phyloP scores from a whole-genome alignment of 768 basidiomycete genomes.

The Termitomyces sp. region DNA sequence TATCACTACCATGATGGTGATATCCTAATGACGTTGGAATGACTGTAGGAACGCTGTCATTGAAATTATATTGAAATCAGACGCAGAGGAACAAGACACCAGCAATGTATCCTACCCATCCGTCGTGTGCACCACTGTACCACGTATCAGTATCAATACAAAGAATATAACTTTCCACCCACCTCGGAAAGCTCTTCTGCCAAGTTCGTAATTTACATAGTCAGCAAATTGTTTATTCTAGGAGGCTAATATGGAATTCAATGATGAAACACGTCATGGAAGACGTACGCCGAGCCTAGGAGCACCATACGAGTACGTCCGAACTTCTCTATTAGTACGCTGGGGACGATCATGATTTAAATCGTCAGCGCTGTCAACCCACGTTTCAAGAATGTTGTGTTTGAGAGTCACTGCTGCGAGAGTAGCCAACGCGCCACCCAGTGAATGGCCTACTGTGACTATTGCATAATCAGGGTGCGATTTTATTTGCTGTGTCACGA shows the following conservation, averaged over 20 bases:
- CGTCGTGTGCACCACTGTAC: slow-evolving; percentile 44
- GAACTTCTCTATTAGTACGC: slow-evolving; percentile 24
- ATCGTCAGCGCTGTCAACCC: slow-evolving; percentile 10
- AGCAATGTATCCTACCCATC: slow-evolving; percentile 32
- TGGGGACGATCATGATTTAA: not conserved
- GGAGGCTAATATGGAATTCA: not conserved
- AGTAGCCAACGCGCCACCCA: slow-evolving; percentile 50
- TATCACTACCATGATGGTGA: slow-evolving; percentile 43
- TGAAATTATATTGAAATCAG: not conserved
- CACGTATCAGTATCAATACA: not conserved
- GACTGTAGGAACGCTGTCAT: slow-evolving; percentile 44
- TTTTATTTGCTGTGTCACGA: slow-evolving; percentile 2
- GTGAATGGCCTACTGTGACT: slow-evolving; percentile 49
- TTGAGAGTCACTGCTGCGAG: slow-evolving; percentile 43
- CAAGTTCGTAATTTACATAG: slow-evolving; percentile 39
- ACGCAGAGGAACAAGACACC: not conserved
- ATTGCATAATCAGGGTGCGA: slow-evolving; percentile 18
- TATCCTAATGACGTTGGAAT: slow-evolving; percentile 46
- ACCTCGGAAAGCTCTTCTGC: slow-evolving; percentile 41
- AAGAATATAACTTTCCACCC: not conserved
- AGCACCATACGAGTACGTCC: slow-evolving; percentile 49
- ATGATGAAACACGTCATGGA: not conserved
- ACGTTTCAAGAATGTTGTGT: slow-evolving; percentile 35
- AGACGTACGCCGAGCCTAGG: slow-evolving; percentile 42
- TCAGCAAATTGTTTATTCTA: slow-evolving; percentile 45